Evolutionary conservation across 2,329 filamentous ascomycete species (phyloP), one percentile per base, ranked within the genome.

Genomic region (Claviceps cyperi): DNA sequence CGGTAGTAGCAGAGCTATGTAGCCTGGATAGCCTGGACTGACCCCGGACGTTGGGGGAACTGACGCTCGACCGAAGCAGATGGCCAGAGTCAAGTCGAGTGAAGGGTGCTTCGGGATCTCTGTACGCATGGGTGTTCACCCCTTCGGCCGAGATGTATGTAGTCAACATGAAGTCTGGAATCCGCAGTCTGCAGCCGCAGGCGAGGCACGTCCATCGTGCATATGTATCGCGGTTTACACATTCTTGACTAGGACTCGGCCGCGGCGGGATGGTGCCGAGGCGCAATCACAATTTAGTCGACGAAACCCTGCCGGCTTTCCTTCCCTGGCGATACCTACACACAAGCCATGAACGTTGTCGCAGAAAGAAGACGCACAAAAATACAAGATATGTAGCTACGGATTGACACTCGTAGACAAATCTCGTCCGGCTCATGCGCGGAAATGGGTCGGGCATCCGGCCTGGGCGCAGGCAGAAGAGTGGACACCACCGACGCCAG

Each of bases 131-230:
- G 40, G 22, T 21, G 8, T 9, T n/a, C 38, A 21, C 11, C 13
- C 11, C 50, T 40, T 54, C 52, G 52, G 52, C 51, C 50, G 51
- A 54, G 48, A 54, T 47, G 43, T 47, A 43, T 44, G 11, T 28
- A 28, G 9, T 11, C 28, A 28, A 46, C 41, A 36, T 21, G 32
- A 41, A 46, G 15, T 9, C 35, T 48, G 35, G 7, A 32, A 15
- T 15, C 32, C n/a, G 17, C 2, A 32, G 6, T 39, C 37, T 39
- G 37, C 37, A 39, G 37, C 37, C n/a, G n/a, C 17, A 39, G 37
- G 37, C 37, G 39, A 41, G 39, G 15, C 17, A 41, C 17, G 4
- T 21, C 13, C 22, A 15, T 21, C 13, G 40, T 15, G 19, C 28
- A 32, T 7, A 14, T 43, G 5, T 9, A 24, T 15, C 14, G 37